These are phyloP conservation scores for Pythium brachiatum DNA, from an alignment of 352 stramenopile genomes.

Conservation along the genomic window DNA sequence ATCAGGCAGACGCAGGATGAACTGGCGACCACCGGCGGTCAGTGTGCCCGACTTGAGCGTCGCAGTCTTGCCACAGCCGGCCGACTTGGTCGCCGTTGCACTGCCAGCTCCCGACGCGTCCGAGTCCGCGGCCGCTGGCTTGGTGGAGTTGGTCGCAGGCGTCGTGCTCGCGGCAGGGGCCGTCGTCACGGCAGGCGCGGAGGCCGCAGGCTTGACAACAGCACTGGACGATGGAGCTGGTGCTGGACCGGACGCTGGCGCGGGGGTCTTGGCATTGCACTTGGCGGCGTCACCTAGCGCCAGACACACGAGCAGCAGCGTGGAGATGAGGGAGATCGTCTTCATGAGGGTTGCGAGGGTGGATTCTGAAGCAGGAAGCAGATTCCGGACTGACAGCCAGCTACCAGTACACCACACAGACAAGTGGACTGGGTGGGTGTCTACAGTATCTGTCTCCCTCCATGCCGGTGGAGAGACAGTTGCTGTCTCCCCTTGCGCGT, in stretches of 20 bases:
- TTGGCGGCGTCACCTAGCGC: conserved; percentile 17
- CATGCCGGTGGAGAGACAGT: not conserved
- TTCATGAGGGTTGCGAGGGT: conserved; percentile 8
- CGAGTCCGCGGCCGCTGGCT: not conserved
- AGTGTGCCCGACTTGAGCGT: conserved; percentile 17
- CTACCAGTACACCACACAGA: too few species aligned
- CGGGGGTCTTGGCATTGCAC: conserved; percentile 12
- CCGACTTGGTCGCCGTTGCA: conserved; percentile 8
- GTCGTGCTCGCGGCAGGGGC: not conserved
- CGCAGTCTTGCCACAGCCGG: conserved; percentile 17
- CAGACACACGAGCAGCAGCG: conserved; percentile 9
- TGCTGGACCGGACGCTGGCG: not conserved
- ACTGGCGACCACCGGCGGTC: conserved; percentile 28
- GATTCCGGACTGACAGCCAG: not conserved
- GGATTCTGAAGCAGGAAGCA: not conserved
- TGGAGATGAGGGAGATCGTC: conserved; percentile 10
- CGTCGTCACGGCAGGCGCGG: not conserved
- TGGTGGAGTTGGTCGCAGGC: not conserved
- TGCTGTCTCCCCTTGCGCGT: not conserved
- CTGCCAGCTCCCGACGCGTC: not conserved
- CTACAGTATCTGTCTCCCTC: not conserved
- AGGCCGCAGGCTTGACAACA: not conserved
- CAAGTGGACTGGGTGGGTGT: too few species aligned
- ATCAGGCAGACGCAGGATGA: conserved; percentile 31
- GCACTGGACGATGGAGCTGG: not conserved